These are phyloP conservation scores for Physcomitrium patens DNA, from an alignment of 225 moss, liverwort and hornwort species.

Conservation along the genomic window DNA sequence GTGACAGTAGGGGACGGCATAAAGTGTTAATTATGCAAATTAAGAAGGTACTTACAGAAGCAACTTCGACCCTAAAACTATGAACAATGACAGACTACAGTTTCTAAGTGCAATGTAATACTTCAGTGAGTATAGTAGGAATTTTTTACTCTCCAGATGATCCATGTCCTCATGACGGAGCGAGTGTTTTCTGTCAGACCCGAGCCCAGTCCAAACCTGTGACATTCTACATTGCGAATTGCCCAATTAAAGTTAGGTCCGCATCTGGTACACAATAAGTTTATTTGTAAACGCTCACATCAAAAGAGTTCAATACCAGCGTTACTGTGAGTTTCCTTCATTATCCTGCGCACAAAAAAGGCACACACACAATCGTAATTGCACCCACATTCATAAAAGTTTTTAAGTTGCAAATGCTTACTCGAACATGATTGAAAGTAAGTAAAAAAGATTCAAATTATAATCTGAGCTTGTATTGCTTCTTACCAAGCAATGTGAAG, in stretches of 20 bases:
- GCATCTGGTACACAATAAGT: too few relatives aligned
- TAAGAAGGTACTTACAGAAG: not conserved
- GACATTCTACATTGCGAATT: not conserved
- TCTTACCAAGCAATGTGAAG: constrained; percentile 29
- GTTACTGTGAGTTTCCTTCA: constrained; percentile 18
- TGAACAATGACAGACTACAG: constrained; percentile 6
- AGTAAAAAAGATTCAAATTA: not conserved
- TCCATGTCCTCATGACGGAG: not conserved
- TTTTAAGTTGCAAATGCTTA: too few relatives aligned
- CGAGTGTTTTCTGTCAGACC: not conserved
- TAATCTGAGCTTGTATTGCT: not conserved
- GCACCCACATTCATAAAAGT: too few relatives aligned
- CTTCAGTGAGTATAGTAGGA: constrained; percentile 12
- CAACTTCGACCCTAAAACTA: constrained; percentile 13
- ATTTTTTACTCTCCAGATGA: constrained; percentile 6
- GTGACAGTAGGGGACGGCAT: constrained; percentile 7
- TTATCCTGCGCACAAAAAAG: constrained; percentile 23
- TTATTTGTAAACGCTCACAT: too few relatives aligned
- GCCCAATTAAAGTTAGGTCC: too few relatives aligned
- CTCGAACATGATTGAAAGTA: too few relatives aligned
- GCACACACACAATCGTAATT: too few relatives aligned
- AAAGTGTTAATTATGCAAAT: constrained; percentile 22
- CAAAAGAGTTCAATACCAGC: too few relatives aligned
- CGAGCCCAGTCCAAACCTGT: not conserved
- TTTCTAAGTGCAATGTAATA: constrained; percentile 1